Conservation (phyloP, 2,329 filamentous ascomycete species). For the Cladosporium sphaerospermum region DNA sequence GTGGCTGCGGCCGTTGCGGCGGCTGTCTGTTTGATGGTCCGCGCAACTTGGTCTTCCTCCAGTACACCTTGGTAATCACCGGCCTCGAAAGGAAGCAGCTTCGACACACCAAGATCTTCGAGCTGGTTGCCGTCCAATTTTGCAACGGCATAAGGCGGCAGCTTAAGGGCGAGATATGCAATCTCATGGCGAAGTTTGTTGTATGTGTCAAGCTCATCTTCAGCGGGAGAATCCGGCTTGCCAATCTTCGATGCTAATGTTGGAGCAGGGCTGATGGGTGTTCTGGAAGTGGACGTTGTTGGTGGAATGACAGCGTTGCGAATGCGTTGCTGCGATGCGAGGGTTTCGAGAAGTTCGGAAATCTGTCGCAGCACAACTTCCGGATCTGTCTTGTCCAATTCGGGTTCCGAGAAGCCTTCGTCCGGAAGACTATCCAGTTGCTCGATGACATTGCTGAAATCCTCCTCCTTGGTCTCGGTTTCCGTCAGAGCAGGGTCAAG, state of each 20-base stretch:
- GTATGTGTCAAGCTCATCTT: conserved; percentile 56
- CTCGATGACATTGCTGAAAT: conserved; percentile 25
- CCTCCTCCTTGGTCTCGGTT: conserved; percentile 30
- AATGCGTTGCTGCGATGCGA: conserved; percentile 73
- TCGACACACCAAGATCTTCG: conserved; percentile 76
- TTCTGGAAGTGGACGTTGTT: conserved; percentile 19
- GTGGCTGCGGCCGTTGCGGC: conserved; percentile 27
- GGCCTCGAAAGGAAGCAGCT: conserved; percentile 65
- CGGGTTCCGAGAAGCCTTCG: conserved; percentile 15
- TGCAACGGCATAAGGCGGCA: conserved; percentile 80
- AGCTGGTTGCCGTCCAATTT: conserved; percentile 81
- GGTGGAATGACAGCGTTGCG: conserved; percentile 64
- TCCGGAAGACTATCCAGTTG: conserved; percentile 18
- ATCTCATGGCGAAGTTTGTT: conserved; percentile 70
- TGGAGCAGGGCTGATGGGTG: conserved; percentile 54
- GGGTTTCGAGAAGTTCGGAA: conserved; percentile 67
- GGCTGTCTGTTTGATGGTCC: conserved; percentile 35
- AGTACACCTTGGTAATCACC: conserved; percentile 71
- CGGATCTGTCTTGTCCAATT: conserved; percentile 30
- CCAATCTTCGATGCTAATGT: conserved; percentile 50
- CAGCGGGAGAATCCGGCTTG: conserved; percentile 59
- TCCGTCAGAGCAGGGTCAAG: conserved; percentile 32
- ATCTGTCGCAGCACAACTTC: conserved; percentile 60
- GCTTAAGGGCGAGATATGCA: conserved; percentile 62
- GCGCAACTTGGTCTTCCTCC: conserved; percentile 67